Percentiles rank a stretch among this genome's conserved stretches.
phyloP scores from a whole-genome alignment of 192 early-diverging fungal species.

The Podila horticola region DNA sequence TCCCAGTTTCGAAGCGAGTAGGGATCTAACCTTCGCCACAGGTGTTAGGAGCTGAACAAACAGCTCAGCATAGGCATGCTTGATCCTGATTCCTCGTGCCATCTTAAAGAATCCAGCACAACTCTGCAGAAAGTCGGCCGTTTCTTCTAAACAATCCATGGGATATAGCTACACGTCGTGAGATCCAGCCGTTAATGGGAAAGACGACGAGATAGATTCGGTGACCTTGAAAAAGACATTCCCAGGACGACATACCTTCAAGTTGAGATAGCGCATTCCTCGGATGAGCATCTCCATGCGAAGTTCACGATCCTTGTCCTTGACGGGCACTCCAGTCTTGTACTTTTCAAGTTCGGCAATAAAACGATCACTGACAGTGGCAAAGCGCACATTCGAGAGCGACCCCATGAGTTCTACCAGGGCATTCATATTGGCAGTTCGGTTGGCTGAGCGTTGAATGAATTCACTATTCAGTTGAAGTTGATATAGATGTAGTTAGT shows the following conservation, averaged over 20 bases:
- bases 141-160: constrained; percentile 91
- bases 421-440: constrained; percentile 88
- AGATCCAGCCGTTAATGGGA: neutral
- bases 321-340: constrained; percentile 62
- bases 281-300: constrained; percentile 89
- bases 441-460: constrained; percentile 77
- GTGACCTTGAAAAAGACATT: neutral
- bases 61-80: constrained; percentile 90
- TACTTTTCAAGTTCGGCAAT: constrained; percentile 87
- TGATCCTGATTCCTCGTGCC: constrained; percentile 81
- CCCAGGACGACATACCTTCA: constrained; percentile 69
- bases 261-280: constrained; percentile 89
- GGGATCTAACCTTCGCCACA: constrained; percentile 71
- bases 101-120: constrained; percentile 91
- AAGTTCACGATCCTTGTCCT: constrained; percentile 71
- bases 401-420: constrained; percentile 94
- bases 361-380: constrained; percentile 93
- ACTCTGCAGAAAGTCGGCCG: constrained; percentile 92
- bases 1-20: neutral
- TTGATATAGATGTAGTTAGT: neutral
- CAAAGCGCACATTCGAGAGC: constrained; percentile 90
- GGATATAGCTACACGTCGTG: constrained; percentile 81
- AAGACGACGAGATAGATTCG: neutral
- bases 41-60: constrained; percentile 94
- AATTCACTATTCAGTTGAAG: constrained; percentile 58